These are phyloP conservation scores for Gymnopus androsaceus DNA, from an alignment of 1,284 basidiomycete genomes.

Conservation along the genomic window DNA sequence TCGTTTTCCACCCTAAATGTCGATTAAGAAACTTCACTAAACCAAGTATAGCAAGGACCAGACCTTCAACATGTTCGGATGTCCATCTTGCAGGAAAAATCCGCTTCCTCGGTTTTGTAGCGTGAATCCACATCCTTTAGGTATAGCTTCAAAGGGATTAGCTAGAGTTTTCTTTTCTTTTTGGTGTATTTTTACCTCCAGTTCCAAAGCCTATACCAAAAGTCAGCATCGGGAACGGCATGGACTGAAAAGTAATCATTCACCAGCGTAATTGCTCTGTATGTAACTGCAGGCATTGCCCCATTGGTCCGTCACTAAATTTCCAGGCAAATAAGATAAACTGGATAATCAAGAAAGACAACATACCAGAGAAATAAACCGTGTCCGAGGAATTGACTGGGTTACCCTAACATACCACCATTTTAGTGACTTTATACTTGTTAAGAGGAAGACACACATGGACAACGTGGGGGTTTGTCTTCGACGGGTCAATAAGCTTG, in stretches of 20 bases:
- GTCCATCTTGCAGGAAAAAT: slow-evolving; percentile 78
- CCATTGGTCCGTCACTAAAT: slow-evolving; percentile 77
- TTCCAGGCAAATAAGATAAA: slow-evolving; percentile 9
- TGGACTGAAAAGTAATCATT: slow-evolving; percentile 22
- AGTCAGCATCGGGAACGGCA: background rate
- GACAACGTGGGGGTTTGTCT: slow-evolving; percentile 65
- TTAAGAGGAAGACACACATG: slow-evolving; percentile 50
- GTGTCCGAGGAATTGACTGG: slow-evolving; percentile 87
- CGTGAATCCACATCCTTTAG: slow-evolving; percentile 93
- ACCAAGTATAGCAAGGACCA: slow-evolving; percentile 11
- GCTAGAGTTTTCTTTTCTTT: slow-evolving; percentile 6
- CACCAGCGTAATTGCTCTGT: slow-evolving; percentile 87
- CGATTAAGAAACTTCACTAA: too few relatives aligned
- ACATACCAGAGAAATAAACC: slow-evolving; percentile 83
- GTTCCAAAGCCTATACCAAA: slow-evolving; percentile 67
- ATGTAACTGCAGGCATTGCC: slow-evolving; percentile 96
- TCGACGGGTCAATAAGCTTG: slow-evolving; percentile 71
- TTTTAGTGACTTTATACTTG: background rate
- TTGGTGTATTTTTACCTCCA: slow-evolving; percentile 47
- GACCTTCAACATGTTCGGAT: slow-evolving; percentile 80
- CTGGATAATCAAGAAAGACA: background rate
- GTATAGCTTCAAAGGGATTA: slow-evolving; percentile 61
- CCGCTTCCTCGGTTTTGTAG: slow-evolving; percentile 91
- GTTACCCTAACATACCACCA: slow-evolving; percentile 55
- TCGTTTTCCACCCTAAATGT: slow-evolving; percentile 72